Evolutionary conservation across 2,329 filamentous ascomycete species (phyloP), one percentile per base, ranked within the genome.

Genomic region (Fonsecaea multimorphosa): DNA sequence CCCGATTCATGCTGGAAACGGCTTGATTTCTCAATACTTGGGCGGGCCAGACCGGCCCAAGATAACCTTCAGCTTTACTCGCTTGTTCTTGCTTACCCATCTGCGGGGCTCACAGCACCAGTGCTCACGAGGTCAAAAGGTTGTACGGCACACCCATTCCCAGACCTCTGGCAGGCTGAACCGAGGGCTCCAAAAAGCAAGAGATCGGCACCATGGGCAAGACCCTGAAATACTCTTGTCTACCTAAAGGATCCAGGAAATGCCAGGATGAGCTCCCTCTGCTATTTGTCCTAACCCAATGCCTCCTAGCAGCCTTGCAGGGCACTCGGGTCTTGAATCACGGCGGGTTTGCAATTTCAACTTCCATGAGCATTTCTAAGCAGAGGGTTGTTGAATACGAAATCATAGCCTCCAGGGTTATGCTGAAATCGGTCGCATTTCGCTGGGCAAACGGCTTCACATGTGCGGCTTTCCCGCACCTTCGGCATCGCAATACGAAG

Each of bases 1-100:
- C 74, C 69, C 63, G 71, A n/a, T 74, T 72, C 31, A 68, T 70
- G 66, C 62, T 67, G 56, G 64, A 58, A 27, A 14, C 49, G 31
- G 4, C n/a, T 12, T 61, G 58, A 60, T n/a, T 24, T 53, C 46
- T 60, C 36, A 24, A 11, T 52, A 8, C n/a, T 36, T 22, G n/a
- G 27, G 19, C 31, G 44, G 44, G 19, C 44, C 31, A 52, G 29
- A 52, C 16, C 11, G 7, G 58, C 29, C 27, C 38, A 58, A 49
- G 19, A 11, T 29, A 14, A 49, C 24, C 36, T 24, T 24, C 16
- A 24, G 56, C 56, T 12, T 58, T 19, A 6, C 27, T 22, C 38
- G 27, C 55, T 58, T 40, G 16, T 46, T 14, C 22, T 44, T 49
- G 44, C 44, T 49, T 22, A 27, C 14, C 36, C 27, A 32, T 49